These are phyloP conservation scores for Excoecaria agallocha DNA, from an alignment of 345 rosid genomes.

Conservation along the genomic window DNA sequence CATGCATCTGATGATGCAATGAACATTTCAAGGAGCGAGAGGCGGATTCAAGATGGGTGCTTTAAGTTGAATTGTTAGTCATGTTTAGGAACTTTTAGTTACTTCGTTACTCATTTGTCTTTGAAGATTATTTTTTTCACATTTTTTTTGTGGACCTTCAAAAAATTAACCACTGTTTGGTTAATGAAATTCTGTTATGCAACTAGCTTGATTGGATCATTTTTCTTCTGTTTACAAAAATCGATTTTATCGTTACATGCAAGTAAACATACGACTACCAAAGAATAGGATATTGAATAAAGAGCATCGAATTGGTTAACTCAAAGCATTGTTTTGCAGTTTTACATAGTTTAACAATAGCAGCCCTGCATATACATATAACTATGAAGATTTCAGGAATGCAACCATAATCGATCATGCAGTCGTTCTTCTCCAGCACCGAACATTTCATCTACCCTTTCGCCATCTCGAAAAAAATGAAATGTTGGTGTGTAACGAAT, in stretches of 20 bases:
- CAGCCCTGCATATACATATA: not conserved
- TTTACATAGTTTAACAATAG: not conserved
- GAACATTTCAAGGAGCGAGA: not conserved
- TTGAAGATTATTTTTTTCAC: not conserved
- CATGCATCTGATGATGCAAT: conserved; percentile 12
- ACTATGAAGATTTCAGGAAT: conserved; percentile 51
- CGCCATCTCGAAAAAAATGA: conserved; percentile 81
- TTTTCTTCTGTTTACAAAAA: not conserved
- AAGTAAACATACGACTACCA: not conserved
- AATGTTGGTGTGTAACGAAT: conserved; percentile 92
- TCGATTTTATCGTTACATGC: not conserved
- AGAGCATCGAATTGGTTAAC: not conserved
- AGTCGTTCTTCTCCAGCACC: conserved; percentile 90
- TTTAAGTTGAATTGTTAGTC: conserved; percentile 7
- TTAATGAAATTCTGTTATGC: not conserved
- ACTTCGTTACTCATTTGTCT: not conserved
- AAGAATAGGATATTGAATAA: not conserved
- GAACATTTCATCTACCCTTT: conserved; percentile 87
- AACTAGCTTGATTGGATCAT: not conserved
- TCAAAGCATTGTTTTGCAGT: not conserved
- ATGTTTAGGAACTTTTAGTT: not conserved
- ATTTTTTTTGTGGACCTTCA: not conserved
- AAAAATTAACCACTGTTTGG: conserved; percentile 3
- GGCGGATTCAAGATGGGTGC: conserved; percentile 2
- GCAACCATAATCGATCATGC: conserved; percentile 88